Conservation (phyloP, 2,329 filamentous ascomycete genomes). For the Elsinoe perseae region DNA sequence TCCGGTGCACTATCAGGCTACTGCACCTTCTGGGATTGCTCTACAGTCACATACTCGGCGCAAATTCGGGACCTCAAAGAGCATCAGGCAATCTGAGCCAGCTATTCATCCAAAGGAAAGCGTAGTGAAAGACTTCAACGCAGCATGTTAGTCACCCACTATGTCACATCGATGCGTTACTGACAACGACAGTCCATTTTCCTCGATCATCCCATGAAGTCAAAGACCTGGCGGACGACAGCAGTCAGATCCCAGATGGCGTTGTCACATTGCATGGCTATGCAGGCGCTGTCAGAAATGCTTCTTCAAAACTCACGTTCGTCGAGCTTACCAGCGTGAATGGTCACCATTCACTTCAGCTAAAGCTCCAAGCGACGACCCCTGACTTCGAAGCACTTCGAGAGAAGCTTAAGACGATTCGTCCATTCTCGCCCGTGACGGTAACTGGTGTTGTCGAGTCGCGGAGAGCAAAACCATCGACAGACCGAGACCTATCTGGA, state of each 20-base stretch:
- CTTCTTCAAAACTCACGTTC: conserved; percentile 65
- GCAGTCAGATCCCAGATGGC: conserved; percentile 24
- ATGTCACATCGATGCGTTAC: background rate
- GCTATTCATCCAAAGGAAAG: background rate
- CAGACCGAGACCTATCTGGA: conserved; percentile 25
- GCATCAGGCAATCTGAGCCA: background rate
- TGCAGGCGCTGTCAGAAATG: conserved; percentile 58
- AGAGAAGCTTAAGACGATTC: conserved; percentile 37
- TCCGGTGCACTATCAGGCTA: background rate
- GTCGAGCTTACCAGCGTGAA: conserved; percentile 47
- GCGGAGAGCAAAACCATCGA: conserved; percentile 27
- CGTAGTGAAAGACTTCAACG: conserved; percentile 25
- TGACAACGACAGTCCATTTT: conserved; percentile 36
- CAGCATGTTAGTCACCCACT: background rate
- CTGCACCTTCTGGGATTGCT: background rate
- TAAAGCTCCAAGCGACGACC: conserved; percentile 13
- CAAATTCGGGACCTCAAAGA: background rate
- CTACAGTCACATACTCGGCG: background rate
- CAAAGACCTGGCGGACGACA: conserved; percentile 21
- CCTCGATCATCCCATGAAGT: conserved; percentile 37
- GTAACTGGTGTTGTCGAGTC: conserved; percentile 44
- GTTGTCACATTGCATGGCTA: conserved; percentile 61
- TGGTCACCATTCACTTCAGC: conserved; percentile 30
- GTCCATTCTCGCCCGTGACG: conserved; percentile 48
- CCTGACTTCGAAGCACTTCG: conserved; percentile 1